These are phyloP conservation scores for Laetiporus sulphureus DNA, from an alignment of 1,284 basidiomycete species.

Conservation along the genomic window DNA sequence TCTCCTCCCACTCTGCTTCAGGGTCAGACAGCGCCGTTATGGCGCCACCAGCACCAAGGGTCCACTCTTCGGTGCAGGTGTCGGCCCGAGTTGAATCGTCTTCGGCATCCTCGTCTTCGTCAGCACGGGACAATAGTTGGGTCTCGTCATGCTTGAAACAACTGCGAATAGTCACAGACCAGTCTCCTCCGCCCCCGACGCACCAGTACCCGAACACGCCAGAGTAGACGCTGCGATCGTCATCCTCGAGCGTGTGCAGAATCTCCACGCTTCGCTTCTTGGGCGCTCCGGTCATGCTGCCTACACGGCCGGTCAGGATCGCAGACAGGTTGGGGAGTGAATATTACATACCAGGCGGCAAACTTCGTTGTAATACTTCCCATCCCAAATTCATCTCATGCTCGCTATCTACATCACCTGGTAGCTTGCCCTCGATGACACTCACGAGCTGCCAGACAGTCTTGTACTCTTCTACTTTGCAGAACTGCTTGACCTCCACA, in stretches of 20 bases:
- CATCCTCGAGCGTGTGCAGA: slow-evolving; percentile 74
- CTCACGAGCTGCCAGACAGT: slow-evolving; percentile 97
- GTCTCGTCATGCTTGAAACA: slow-evolving; percentile 70
- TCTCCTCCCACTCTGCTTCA: slow-evolving; percentile 91
- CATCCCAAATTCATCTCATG: slow-evolving; percentile 51
- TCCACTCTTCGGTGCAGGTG: slow-evolving; percentile 48
- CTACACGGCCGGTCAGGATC: slow-evolving; percentile 29
- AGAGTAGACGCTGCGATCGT: slow-evolving; percentile 82
- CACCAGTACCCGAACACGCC: slow-evolving; percentile 92
- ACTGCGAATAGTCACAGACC: slow-evolving; percentile 94
- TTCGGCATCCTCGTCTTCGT: not conserved
- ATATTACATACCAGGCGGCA: slow-evolving; percentile 72
- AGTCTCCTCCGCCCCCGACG: slow-evolving; percentile 84
- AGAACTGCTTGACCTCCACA: slow-evolving; percentile 84
- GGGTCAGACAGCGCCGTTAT: slow-evolving; percentile 91
- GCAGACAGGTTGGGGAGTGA: not conserved
- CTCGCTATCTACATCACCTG: slow-evolving; percentile 27
- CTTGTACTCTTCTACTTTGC: slow-evolving; percentile 87
- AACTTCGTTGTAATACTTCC: slow-evolving; percentile 72
- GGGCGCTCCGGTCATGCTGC: slow-evolving; percentile 97
- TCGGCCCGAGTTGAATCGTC: slow-evolving; percentile 1
- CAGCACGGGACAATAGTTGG: slow-evolving; percentile 2
- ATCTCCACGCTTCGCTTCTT: slow-evolving; percentile 93
- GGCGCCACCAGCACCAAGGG: slow-evolving; percentile 89
- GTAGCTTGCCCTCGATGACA: slow-evolving; percentile 70